Base-by-base conservation (phyloP, 257 asterid genomes). In the Solanum sparsipilum region DNA sequence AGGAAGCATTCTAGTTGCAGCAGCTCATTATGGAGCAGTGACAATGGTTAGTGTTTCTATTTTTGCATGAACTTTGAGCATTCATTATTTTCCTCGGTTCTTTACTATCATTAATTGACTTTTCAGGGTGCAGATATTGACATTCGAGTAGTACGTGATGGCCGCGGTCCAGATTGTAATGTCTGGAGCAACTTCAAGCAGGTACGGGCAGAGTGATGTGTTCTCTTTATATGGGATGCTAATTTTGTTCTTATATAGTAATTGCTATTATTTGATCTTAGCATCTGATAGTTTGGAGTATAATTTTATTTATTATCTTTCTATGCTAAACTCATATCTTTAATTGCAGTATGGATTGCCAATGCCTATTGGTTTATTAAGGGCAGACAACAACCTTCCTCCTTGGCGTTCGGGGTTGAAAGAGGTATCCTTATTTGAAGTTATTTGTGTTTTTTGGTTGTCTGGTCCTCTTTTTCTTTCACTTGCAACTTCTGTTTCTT, bases 81-180 rank as follows among this genome's bases (percentile, higher is more conserved):
- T 21, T 46, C 31, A 41, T 82, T 65, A 2, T 36, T 87, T 38
- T 82, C 23, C n/a, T 38, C 6, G 39, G 7, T 74, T 36, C n/a
- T n/a, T n/a, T 48, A 88, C 73, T 83, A 84, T 84, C 75, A 82
- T 92, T 94, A 88, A 92, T 89, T 91, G 87, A 89, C 81, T 83
- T 67, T 92, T 91, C 99, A 97, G 99, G 99, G 99, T 91, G 98
- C 99, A 91, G 99, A 97, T 94, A 97, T 97, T 90, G 99, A 97
- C 91, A 97, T 97, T 87, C 98, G 99, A 71, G 99, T 95, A 83
- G 99, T 96, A 82, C 99, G 99, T 88, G 99, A 97, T 93, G 99
- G 99, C 18, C 98, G 98, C 79, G 99, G 99, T 86, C 98, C 99
- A 88, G 95, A 95, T 91, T 96, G 98, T 92, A 94, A 95, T 88